A percentile compares a stretch with the other conserved stretches of the same genome.
These are phyloP conservation scores for Ustilago shanxiensis DNA, from an alignment of 1,284 basidiomycete species.

Conservation along the genomic window DNA sequence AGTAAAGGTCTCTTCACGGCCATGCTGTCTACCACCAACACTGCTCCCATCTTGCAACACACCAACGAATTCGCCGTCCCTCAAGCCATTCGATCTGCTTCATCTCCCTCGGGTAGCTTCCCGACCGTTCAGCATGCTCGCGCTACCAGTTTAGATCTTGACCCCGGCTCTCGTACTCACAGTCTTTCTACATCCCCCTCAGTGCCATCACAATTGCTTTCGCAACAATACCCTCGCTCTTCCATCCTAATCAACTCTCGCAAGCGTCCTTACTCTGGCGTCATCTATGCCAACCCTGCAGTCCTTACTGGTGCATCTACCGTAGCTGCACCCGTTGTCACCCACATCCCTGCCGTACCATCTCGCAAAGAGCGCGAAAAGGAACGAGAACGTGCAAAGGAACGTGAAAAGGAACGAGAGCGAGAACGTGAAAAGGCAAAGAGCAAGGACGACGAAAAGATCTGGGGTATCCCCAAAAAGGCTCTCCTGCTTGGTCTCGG, in stretches of 20 bases:
- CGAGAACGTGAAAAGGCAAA: conserved; percentile 42
- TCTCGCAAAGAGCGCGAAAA: conserved; percentile 52
- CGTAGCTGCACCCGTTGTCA: conserved; percentile 44
- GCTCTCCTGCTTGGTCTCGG: conserved; percentile 61
- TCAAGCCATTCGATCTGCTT: conserved; percentile 32
- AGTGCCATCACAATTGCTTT: conserved; percentile 8
- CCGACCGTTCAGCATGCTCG: conserved; percentile 28
- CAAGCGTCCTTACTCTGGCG: conserved; percentile 40
- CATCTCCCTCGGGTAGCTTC: conserved; percentile 31
- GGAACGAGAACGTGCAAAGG: conserved; percentile 47
- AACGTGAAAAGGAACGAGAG: conserved; percentile 49
- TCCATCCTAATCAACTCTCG: conserved; percentile 54
- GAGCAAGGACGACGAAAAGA: conserved; percentile 55
- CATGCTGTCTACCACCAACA: conserved; percentile 42
- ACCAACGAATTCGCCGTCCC: conserved; percentile 32
- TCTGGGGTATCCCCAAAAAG: conserved; percentile 66
- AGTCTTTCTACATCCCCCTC: conserved; percentile 33
- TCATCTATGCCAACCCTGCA: conserved; percentile 34
- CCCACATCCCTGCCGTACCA: conserved; percentile 50
- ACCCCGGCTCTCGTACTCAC: conserved; percentile 13
- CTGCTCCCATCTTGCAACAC: conserved; percentile 32
- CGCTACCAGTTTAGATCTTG: conserved; percentile 37
- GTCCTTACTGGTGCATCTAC: conserved; percentile 5
- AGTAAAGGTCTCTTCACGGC: not conserved
- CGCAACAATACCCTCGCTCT: conserved; percentile 30